These are phyloP conservation scores for Eudorina sp. DNA, from an alignment of 139 green algal species.

Conservation along the genomic window DNA sequence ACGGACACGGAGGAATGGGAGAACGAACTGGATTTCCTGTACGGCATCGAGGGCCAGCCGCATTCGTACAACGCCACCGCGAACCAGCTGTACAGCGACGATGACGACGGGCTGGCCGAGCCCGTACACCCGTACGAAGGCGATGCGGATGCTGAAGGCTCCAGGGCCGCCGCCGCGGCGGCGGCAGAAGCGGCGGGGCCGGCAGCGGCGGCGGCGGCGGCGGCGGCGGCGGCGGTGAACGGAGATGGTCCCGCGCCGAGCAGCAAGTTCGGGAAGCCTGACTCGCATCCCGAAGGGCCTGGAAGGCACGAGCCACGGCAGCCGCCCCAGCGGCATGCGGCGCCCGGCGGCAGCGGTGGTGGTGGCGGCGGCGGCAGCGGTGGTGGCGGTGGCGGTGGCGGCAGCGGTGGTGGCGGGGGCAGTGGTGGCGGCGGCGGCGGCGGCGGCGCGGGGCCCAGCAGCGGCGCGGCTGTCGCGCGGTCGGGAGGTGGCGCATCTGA, in stretches of 20 bases:
- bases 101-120: not conserved
- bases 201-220: not conserved
- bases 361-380: not conserved
- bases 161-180: not conserved
- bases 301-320: not conserved
- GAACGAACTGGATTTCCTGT: constrained; percentile 37
- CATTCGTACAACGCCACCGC: not conserved
- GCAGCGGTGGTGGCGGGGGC: not conserved
- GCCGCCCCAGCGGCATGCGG: not conserved
- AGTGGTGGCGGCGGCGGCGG: not conserved
- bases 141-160: not conserved
- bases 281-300: not conserved
- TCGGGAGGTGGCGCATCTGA: no score
- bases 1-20: not conserved
- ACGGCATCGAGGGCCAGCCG: constrained; percentile 24
- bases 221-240: no score
- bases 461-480: no score
- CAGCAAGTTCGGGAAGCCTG: no score
- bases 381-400: not conserved
- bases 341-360: not conserved
- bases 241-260: no score
- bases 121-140: not conserved
- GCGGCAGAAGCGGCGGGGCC: not conserved
- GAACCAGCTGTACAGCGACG: not conserved
- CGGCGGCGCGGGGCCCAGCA: not conserved